phyloP scores from a whole-genome alignment of 2,329 filamentous ascomycete species.

The Trichoderma simmonsii region DNA sequence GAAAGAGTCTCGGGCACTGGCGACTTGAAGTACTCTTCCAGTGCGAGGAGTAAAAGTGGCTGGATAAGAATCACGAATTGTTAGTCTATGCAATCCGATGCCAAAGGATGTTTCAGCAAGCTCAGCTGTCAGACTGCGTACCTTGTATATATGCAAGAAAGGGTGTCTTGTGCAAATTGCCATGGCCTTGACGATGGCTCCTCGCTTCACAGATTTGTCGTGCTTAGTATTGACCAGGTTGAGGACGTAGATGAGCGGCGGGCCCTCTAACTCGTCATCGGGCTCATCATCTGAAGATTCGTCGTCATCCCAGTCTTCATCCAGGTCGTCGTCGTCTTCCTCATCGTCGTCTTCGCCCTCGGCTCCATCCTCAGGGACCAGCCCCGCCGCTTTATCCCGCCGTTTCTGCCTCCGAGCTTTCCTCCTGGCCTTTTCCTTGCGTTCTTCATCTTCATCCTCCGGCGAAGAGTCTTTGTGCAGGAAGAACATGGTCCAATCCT shows the following conservation, averaged over 20 bases:
- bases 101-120: neutral
- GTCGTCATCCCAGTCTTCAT: conserved; percentile 48
- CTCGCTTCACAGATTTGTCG: conserved; percentile 87
- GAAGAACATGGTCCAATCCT: conserved; percentile 99
- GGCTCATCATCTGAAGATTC: conserved; percentile 60
- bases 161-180: conserved; percentile 97
- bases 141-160: conserved; percentile 98
- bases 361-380: conserved; percentile 44
- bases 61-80: conserved; percentile 32
- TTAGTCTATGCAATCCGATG: conserved; percentile 20
- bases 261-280: conserved; percentile 73
- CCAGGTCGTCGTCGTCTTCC: conserved; percentile 46
- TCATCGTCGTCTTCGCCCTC: conserved; percentile 46
- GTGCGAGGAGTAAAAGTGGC: conserved; percentile 82
- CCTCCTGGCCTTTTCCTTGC: conserved; percentile 53
- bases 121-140: conserved; percentile 35
- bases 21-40: conserved; percentile 96
- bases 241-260: conserved; percentile 91
- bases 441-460: conserved; percentile 75
- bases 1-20: conserved; percentile 85
- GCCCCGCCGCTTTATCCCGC: conserved; percentile 49
- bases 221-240: conserved; percentile 98
- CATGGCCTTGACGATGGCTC: conserved; percentile 96
- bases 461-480: conserved; percentile 89
- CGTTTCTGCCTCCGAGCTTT: conserved; percentile 50